Evolutionary conservation across 2,329 filamentous ascomycete genomes (phyloP), one percentile per base, ranked within the genome.

Genomic region (Exophiala sp.): DNA sequence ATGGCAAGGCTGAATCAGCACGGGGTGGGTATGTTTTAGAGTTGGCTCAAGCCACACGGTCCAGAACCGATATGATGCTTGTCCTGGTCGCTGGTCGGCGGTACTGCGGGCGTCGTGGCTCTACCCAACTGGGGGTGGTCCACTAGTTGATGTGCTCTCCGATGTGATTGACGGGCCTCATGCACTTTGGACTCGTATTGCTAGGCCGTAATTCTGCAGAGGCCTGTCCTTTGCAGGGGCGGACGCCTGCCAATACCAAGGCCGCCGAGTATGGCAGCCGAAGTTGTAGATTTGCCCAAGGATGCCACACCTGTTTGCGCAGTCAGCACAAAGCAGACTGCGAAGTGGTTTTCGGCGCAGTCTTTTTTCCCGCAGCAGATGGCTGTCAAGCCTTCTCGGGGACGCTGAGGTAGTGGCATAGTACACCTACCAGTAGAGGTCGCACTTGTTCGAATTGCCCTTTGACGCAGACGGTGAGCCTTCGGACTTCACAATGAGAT

Each of bases 1-100:
- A 23, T 18, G 46, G 41, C 54, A 50, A 57, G 54, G 54, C 54
- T 57, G 54, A 49, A 49, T 48, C 43, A 52, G 44, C 42, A 48
- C 45, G 43, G 50, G 50, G 43, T 42, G 32, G 43, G 19, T 14
- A 48, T 47, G 43, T 19, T 48, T 52, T 53, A 53, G 54, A 48
- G 43, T 50, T 50, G 46, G 44, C 46, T 47, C 45, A 32, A 41
- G 41, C 34, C 38, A 35, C 19, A 40, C 39, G 11, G 23, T 44
- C 16, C 46, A 24, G 37, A 38, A 32, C 50, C 32, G 46, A 35
- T 27, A 40, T 35, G 34, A 32, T 35, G 32, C 42, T 44, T 30
- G 43, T 49, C 39, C 10, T 16, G 32, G 45, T 46, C 41, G 45
- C 27, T 32, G 45, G 30, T 44, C 53, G 18, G 24, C 18, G 40